Percentiles rank a stretch among this genome's conserved stretches.
phyloP scores from a whole-genome alignment of 2,329 filamentous ascomycete genomes.

The Colletotrichum caudatum region DNA sequence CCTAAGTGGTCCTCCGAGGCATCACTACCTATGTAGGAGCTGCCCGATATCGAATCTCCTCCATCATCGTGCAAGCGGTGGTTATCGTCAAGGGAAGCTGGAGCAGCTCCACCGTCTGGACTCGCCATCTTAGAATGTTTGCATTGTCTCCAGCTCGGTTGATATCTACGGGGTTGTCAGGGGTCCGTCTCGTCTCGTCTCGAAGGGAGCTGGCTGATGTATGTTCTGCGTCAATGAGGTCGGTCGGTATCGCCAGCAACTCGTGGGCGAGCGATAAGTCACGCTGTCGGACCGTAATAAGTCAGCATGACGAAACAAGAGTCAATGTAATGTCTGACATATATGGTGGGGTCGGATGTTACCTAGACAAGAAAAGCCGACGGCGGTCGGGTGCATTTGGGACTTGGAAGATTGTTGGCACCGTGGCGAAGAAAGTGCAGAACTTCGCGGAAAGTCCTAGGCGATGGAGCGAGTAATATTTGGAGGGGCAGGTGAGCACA shows the following conservation, averaged over 20 bases:
- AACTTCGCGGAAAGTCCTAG: slow-evolving; percentile 5
- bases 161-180: slow-evolving; percentile 1
- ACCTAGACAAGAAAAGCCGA: slow-evolving; percentile 19
- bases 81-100: slow-evolving; percentile 43
- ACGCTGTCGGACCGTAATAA: slow-evolving; percentile 35
- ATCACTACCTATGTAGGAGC: slow-evolving; percentile 56
- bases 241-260: slow-evolving; percentile 34
- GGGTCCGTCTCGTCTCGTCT: neutral
- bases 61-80: slow-evolving; percentile 40
- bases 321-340: slow-evolving; percentile 37
- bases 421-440: slow-evolving; percentile 18
- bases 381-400: slow-evolving; percentile 8
- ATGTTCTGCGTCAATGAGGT: slow-evolving; percentile 28
- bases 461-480: slow-evolving; percentile 25
- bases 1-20: slow-evolving; percentile 40
- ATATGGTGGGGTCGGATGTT: slow-evolving; percentile 36
- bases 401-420: slow-evolving; percentile 1
- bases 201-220: slow-evolving; percentile 5
- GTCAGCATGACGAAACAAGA: slow-evolving; percentile 43
- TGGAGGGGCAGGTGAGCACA: slow-evolving; percentile 42
- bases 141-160: slow-evolving; percentile 35
- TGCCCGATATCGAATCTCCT: slow-evolving; percentile 48
- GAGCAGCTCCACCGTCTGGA: slow-evolving; percentile 46
- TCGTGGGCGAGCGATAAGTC: slow-evolving; percentile 33
- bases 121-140: slow-evolving; percentile 52